Conservation (phyloP, 2,329 filamentous ascomycete species). For the Trichoderma atroviride region DNA sequence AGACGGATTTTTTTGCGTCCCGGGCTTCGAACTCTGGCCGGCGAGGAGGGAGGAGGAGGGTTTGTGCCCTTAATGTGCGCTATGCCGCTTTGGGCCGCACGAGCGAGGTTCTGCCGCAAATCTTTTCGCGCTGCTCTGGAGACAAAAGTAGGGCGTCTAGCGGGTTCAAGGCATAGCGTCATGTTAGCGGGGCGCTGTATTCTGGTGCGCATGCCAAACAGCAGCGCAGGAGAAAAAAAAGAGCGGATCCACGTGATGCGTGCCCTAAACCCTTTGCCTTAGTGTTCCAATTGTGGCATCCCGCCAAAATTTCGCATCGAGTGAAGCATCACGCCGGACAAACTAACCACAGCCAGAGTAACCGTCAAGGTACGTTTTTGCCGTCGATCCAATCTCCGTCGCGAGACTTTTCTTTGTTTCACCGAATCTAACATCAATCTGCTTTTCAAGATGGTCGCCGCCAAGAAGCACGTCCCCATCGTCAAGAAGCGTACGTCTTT, state of each 20-base stretch:
- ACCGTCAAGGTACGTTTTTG: conserved; percentile 45
- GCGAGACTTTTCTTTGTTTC: not conserved
- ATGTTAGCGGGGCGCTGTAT: not conserved
- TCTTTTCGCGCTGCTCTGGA: not conserved
- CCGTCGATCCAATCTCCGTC: conserved; percentile 13
- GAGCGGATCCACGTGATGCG: conserved; percentile 35
- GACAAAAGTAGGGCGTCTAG: not conserved
- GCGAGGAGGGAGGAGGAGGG: conserved; percentile 33
- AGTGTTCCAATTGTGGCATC: conserved; percentile 36
- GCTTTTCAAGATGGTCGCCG: conserved; percentile 82
- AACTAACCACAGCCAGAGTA: conserved; percentile 41
- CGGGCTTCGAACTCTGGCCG: conserved; percentile 10
- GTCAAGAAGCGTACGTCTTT: conserved; percentile 97
- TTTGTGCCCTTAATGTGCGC: conserved; percentile 40
- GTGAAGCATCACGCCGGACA: conserved; percentile 42
- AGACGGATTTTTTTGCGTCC: conserved; percentile 32
- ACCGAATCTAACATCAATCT: conserved; percentile 37
- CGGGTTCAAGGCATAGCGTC: not conserved
- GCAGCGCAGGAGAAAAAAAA: not conserved
- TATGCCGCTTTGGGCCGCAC: conserved; percentile 34
- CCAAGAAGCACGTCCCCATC: conserved; percentile 99
- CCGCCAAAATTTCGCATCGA: conserved; percentile 42
- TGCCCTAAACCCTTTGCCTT: conserved; percentile 43
- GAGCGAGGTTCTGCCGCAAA: conserved; percentile 3
- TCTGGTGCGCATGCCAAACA: conserved; percentile 5